A percentile compares a stretch with the other conserved stretches of the same genome.
Conservation (phyloP, 768 basidiomycete genomes). For the Xanthoconium purpureum region DNA sequence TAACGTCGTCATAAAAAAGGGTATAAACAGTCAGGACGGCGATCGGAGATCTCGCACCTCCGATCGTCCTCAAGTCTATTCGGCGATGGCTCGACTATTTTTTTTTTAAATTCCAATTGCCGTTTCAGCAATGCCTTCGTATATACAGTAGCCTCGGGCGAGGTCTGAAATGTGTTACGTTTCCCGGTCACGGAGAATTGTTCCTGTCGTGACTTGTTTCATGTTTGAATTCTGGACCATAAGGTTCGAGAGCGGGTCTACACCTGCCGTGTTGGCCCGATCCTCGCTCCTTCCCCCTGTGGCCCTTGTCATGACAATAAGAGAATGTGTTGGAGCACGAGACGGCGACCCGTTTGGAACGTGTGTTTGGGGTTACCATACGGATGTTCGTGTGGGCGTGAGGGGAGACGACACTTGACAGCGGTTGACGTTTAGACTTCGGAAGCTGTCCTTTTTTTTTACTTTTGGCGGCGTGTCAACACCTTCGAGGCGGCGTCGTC, state of each 20-base stretch:
- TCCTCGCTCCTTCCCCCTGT: background rate
- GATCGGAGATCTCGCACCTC: constrained; percentile 4
- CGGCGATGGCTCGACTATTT: too few relatives aligned
- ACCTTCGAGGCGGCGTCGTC: constrained; percentile 7
- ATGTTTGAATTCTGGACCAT: background rate
- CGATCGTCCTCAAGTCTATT: background rate
- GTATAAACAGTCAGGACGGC: background rate
- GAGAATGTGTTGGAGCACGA: background rate
- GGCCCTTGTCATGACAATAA: constrained; percentile 5
- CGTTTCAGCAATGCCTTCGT: background rate
- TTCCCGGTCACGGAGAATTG: background rate
- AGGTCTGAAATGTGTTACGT: background rate
- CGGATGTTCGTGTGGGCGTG: background rate
- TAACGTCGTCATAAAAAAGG: background rate
- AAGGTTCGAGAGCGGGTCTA: background rate
- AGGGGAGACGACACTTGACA: background rate
- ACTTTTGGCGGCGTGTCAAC: background rate
- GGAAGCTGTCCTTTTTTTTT: background rate
- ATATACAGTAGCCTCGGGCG: background rate
- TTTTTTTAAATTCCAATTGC: background rate
- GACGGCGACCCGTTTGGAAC: constrained; percentile 3
- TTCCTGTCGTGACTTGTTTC: constrained; percentile 2
- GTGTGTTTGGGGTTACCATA: constrained; percentile 11
- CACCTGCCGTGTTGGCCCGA: background rate
- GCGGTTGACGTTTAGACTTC: constrained; percentile 14